These are phyloP conservation scores for Amoebophrya sp. DNA, from an alignment of 169 alveolate species.

Conservation along the genomic window DNA sequence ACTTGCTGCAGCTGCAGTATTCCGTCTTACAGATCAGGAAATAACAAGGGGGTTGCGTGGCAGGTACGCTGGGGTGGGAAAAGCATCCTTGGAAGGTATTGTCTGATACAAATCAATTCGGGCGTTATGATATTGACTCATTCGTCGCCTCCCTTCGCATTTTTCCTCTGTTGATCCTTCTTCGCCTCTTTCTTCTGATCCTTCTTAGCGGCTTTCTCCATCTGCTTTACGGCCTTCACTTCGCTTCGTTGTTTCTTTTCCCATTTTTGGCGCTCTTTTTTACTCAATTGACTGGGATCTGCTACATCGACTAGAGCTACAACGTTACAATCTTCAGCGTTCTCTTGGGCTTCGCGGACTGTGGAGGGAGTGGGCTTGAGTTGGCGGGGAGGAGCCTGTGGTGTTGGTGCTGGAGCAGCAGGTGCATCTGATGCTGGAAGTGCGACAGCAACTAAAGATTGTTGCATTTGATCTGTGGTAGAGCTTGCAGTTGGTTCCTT, in stretches of 20 bases:
- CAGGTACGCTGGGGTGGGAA: no score
- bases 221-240: background rate
- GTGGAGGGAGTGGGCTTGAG: no score
- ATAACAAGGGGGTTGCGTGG: no score
- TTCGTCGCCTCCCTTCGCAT: background rate
- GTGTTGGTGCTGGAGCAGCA: no score
- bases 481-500: background rate
- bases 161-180: background rate
- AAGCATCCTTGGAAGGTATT: no score
- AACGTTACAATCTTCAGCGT: background rate
- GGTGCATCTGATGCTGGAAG: no score
- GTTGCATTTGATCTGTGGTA: background rate
- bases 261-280: background rate
- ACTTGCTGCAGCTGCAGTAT: no score
- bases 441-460: no score
- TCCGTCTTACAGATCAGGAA: no score
- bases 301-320: background rate
- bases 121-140: no score
- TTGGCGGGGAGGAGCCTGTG: no score
- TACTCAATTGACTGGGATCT: background rate
- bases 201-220: background rate
- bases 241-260: background rate
- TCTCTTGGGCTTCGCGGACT: background rate
- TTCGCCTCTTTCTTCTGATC: background rate
- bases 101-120: no score